Evolutionary conservation across 805 yeast genomes (phyloP).

Genomic region (Barnettozyma populi): DNA sequence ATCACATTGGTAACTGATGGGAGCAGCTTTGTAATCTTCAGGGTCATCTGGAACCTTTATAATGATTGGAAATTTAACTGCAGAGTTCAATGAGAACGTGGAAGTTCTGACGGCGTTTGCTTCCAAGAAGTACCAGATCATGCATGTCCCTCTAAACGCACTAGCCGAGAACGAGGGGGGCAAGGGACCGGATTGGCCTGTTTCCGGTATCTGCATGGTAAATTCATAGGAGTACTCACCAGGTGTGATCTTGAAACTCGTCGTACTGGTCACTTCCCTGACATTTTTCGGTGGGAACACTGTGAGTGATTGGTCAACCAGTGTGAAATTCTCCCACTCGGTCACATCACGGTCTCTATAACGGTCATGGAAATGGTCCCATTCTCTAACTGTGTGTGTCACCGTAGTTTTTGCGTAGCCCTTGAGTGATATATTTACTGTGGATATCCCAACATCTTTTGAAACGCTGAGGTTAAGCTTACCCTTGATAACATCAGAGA

Average conservation of each 20-base stretch:
- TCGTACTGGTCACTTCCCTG: slow-evolving; percentile 36
- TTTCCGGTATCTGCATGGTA: slow-evolving; percentile 11
- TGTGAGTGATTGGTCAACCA: slow-evolving; percentile 43
- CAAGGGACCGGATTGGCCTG: not conserved
- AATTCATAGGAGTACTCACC: slow-evolving; percentile 48
- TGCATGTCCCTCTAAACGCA: not conserved
- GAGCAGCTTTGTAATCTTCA: not conserved
- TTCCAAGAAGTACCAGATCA: not conserved
- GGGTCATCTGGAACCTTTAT: not conserved
- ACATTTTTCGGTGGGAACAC: slow-evolving; percentile 50
- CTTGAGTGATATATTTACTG: not conserved
- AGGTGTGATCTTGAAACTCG: slow-evolving; percentile 28
- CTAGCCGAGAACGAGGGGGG: not conserved
- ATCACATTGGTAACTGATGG: not conserved
- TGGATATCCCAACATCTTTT: not conserved
- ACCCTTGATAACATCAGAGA: no score
- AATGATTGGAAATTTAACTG: not conserved
- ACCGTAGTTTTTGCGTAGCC: not conserved
- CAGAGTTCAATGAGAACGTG: not conserved
- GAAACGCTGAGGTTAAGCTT: no score
- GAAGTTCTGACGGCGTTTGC: not conserved
- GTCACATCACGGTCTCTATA: not conserved
- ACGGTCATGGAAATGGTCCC: not conserved
- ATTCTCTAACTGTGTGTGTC: not conserved
- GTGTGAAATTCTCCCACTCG: slow-evolving; percentile 8